A percentile compares a stretch with the other conserved stretches of the same genome.
Evolutionary conservation across 495 filamentous ascomycete genomes (phyloP).

Genomic region (Astrocystis sublimbata): DNA sequence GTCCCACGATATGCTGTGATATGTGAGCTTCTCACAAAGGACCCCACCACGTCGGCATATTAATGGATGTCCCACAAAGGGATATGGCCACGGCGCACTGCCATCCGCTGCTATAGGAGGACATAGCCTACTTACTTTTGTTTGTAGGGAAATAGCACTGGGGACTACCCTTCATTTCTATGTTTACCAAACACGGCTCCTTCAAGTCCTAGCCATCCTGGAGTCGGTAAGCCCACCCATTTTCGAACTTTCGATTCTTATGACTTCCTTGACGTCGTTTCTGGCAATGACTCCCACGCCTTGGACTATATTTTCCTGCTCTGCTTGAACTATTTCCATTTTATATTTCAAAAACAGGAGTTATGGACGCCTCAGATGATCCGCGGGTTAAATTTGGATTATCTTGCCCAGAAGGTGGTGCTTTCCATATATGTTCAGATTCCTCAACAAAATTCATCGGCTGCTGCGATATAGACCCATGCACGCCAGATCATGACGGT

Average conservation of each 20-base stretch:
- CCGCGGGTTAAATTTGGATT: conserved; percentile 21
- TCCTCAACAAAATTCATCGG: conserved; percentile 32
- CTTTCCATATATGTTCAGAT: conserved; percentile 34
- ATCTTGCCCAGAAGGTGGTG: conserved; percentile 31
- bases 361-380: conserved; percentile 12
- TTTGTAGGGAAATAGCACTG: background rate
- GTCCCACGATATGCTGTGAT: background rate
- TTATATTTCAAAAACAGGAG: background rate
- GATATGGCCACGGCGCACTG: background rate
- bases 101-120: too few relatives aligned
- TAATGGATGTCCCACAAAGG: background rate
- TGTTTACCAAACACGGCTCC: background rate
- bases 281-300: background rate
- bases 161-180: background rate
- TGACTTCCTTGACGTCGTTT: background rate
- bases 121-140: background rate
- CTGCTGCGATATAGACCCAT: conserved; percentile 38
- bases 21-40: background rate
- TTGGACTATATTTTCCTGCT: background rate
- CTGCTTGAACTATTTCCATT: background rate
- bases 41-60: background rate
- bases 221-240: background rate
- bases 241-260: background rate
- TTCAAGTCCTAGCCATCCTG: background rate
- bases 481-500: conserved; percentile 23